These are phyloP conservation scores for Trichopus zeylanicus DNA, from an alignment of 116 monocot genomes.

Conservation along the genomic window DNA sequence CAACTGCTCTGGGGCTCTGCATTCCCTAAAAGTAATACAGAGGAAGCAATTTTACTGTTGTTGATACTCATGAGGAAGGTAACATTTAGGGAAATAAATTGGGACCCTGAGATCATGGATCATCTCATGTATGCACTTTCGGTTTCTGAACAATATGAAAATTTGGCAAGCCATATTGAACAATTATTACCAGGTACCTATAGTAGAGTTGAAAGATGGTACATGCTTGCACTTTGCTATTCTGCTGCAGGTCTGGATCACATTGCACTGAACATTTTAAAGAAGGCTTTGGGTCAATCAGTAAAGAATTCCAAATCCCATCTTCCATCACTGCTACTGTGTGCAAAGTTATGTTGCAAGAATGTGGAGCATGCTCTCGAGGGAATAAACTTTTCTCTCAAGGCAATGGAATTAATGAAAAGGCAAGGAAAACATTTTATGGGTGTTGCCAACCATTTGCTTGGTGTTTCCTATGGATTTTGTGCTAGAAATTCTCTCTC, in stretches of 20 bases:
- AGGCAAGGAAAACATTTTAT: slow-evolving; percentile 28
- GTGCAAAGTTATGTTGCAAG: slow-evolving; percentile 51
- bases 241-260: slow-evolving; percentile 50
- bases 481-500: slow-evolving; percentile 36
- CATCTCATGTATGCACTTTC: slow-evolving; percentile 75
- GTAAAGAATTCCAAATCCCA: slow-evolving; percentile 33
- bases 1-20: slow-evolving; percentile 21
- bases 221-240: slow-evolving; percentile 74
- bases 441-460: slow-evolving; percentile 37
- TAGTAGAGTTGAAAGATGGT: slow-evolving; percentile 69
- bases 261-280: slow-evolving; percentile 59
- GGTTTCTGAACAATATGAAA: slow-evolving; percentile 41
- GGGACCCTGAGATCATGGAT: slow-evolving; percentile 72
- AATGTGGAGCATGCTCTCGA: slow-evolving; percentile 34
- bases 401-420: slow-evolving; percentile 22
- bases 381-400: slow-evolving; percentile 38
- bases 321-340: slow-evolving; percentile 51
- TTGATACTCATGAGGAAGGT: slow-evolving; percentile 50
- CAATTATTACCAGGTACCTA: slow-evolving; percentile 54
- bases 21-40: slow-evolving; percentile 37
- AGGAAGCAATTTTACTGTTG: slow-evolving; percentile 72
- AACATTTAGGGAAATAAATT: slow-evolving; percentile 49
- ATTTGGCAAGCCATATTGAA: slow-evolving; percentile 55
- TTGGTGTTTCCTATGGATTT: slow-evolving; percentile 51
- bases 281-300: slow-evolving; percentile 29